A percentile compares a stretch with the other conserved stretches of the same genome.
Conservation (phyloP, 2,329 filamentous ascomycete species). For the Talaromyces verruculosus region DNA sequence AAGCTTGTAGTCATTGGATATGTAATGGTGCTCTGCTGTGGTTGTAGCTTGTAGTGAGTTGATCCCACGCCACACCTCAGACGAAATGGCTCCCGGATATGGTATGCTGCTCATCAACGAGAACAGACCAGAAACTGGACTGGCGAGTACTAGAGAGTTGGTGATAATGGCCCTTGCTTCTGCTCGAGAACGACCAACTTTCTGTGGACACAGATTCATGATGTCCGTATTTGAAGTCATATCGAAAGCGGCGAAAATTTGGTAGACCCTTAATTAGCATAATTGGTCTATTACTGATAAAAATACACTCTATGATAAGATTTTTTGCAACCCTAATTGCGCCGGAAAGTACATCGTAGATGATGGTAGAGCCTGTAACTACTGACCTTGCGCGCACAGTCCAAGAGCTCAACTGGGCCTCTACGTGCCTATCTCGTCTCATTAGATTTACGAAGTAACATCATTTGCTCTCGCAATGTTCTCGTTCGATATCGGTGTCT, state of each 20-base stretch:
- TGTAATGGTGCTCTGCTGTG: too few species aligned
- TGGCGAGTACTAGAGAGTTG: too few species aligned
- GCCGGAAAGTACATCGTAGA: background rate
- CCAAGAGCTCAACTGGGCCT: background rate
- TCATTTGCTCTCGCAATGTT: background rate
- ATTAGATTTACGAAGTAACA: background rate
- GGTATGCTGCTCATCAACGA: too few species aligned
- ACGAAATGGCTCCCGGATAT: too few species aligned
- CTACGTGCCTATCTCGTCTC: background rate
- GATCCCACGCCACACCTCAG: too few species aligned
- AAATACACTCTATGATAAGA: background rate
- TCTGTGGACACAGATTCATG: conserved; percentile 13
- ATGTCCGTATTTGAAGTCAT: background rate
- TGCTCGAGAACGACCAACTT: too few species aligned
- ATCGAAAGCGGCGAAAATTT: background rate
- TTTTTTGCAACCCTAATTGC: too few species aligned
- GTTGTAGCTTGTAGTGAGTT: too few species aligned
- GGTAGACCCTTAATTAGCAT: background rate
- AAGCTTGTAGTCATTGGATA: too few species aligned
- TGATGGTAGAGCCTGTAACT: background rate
- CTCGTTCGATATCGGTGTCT: background rate
- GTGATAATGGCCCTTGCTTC: too few species aligned
- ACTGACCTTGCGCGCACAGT: background rate
- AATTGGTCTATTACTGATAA: background rate
- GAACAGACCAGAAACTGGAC: too few species aligned